Base-by-base conservation (phyloP, 306 rosid species). In the Lathyrus aphaca region DNA sequence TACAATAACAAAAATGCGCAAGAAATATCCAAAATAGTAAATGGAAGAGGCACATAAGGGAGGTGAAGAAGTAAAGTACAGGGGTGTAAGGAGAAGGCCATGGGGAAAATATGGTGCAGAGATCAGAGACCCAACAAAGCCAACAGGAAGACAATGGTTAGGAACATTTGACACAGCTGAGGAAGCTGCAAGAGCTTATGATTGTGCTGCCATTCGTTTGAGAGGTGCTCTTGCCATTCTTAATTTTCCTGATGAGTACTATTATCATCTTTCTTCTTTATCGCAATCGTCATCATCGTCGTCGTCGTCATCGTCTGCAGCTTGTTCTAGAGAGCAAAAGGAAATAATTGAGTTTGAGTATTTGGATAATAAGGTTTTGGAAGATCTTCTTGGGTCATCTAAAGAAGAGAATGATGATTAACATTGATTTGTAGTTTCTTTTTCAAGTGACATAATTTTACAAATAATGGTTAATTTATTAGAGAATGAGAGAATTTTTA, bases 31-130 rank as follows among this genome's bases (percentile, higher is more conserved):
- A 46, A 43, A 43, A 43, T 44, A 13, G 23, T 48, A 16, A 17
- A 61, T 61, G 68, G 68, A 62, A 23, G 30, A 62, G 18, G 51
- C 4, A 40, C 16, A 14, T 40, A 43, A 53, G 76, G 77, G 46
- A 21, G 51, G 40, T 6, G 86, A 83, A 69, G 86, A 74, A 53
- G 83, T 73, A 66, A 80, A 43, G 35, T 89, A 77, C 66, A 85
- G 91, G 0, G 96, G 96, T 0, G 96, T 86, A n/a, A 79, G 96
- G 16, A 64, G 44, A 65, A 64, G 96, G 81, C 96, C 96, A 2
- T 89, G 89, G 96, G 95, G 95, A 45, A 89, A 89, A 73, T 89
- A 51, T 37, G 95, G 91, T 0, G 84, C 91, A 10, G 91, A 89
- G 71, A 89, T 89, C 30, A 70, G 95, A 51, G 95, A 89, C 29